phyloP scores from a whole-genome alignment of 2,329 filamentous ascomycete genomes.

The Sporothrix phasma region DNA sequence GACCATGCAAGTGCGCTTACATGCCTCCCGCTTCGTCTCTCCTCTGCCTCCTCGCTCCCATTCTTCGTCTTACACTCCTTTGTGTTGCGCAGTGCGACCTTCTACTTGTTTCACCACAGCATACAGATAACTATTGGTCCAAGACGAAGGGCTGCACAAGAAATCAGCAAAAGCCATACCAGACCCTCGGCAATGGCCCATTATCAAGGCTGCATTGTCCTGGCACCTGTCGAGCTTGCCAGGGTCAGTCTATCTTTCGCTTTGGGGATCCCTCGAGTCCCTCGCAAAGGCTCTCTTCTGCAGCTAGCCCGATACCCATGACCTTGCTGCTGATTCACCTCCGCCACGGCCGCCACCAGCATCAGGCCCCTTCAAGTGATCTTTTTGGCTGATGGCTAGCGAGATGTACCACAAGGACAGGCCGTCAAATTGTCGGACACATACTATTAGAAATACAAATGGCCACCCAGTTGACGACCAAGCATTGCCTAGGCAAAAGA shows the following conservation, averaged over 20 bases:
- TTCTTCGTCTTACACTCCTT: neutral
- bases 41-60: neutral
- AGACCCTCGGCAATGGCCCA: neutral
- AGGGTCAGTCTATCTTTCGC: neutral
- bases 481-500: neutral
- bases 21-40: neutral
- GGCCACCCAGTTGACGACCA: neutral
- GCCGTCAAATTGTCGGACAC: neutral
- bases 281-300: neutral
- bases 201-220: neutral
- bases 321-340: neutral
- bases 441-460: slow-evolving; percentile 3
- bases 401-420: slow-evolving; percentile 1
- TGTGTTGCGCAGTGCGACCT: slow-evolving; percentile 2
- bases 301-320: neutral
- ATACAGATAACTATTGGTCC: neutral
- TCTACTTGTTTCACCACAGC: neutral
- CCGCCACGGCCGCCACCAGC: neutral
- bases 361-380: neutral
- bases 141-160: neutral
- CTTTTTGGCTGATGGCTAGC: neutral
- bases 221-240: neutral
- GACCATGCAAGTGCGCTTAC: neutral
- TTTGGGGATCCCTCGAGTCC: neutral
- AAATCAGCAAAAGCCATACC: neutral